Conservation (phyloP, 208 protist genomes). For the Acanthamoeba comandoni region DNA sequence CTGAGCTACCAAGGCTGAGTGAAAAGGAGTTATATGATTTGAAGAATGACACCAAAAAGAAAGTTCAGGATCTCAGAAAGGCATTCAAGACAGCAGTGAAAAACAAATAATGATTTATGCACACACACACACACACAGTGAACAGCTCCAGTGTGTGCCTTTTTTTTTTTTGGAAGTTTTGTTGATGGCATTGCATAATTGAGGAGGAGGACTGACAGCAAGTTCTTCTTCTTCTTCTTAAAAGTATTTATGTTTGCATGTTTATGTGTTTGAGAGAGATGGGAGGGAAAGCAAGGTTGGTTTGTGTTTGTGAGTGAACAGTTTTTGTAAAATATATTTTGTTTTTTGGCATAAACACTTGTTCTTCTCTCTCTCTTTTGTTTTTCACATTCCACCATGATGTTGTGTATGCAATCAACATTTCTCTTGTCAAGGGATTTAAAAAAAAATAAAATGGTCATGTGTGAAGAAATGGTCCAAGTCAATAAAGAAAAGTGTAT, state of each 20-base stretch:
- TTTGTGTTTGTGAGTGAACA: too few species aligned
- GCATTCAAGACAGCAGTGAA: neutral
- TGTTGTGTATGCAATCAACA: too few species aligned
- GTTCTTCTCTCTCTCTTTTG: too few species aligned
- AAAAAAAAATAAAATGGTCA: too few species aligned
- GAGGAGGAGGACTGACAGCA: neutral
- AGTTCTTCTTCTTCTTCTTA: neutral
- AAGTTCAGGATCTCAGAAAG: slow-evolving; percentile 1
- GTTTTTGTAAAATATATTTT: too few species aligned
- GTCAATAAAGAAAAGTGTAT: too few species aligned
- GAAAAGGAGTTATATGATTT: slow-evolving; percentile 75
- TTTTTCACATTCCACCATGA: too few species aligned
- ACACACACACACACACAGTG: neutral
- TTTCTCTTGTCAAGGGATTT: too few species aligned
- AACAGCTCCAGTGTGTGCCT: slow-evolving; percentile 48
- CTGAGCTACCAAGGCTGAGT: slow-evolving; percentile 36
- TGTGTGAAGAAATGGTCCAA: too few species aligned
- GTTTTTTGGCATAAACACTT: too few species aligned
- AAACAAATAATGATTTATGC: slow-evolving; percentile 30
- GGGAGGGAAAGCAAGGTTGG: too few species aligned
- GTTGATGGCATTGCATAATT: neutral
- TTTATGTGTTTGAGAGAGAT: too few species aligned
- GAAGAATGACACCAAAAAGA: slow-evolving; percentile 69
- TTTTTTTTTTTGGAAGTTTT: slow-evolving; percentile 3
- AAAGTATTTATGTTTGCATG: neutral